Conservation (phyloP, 2,329 filamentous ascomycete species). For the Metarhizium brunneum region DNA sequence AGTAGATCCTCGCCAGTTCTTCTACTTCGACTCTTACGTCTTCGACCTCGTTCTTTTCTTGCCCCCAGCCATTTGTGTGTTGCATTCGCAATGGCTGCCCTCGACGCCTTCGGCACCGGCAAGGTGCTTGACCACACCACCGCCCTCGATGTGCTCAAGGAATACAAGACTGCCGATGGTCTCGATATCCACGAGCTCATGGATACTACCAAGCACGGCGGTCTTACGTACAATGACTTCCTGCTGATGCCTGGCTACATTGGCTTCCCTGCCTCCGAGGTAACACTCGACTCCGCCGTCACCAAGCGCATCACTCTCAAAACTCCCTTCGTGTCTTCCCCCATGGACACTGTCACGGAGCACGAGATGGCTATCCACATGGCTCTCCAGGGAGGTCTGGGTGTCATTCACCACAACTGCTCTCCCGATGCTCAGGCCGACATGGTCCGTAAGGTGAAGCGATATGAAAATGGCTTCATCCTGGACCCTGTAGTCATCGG, state of each 20-base stretch:
- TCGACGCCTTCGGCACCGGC: slow-evolving; percentile 38
- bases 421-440: slow-evolving; percentile 94
- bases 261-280: slow-evolving; percentile 88
- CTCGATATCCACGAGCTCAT: slow-evolving; percentile 79
- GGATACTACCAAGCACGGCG: slow-evolving; percentile 84
- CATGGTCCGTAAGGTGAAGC: slow-evolving; percentile 99
- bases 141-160: slow-evolving; percentile 71
- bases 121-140: slow-evolving; percentile 63
- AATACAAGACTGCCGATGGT: slow-evolving; percentile 76
- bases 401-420: slow-evolving; percentile 99
- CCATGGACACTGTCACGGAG: slow-evolving; percentile 99
- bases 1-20: slow-evolving; percentile 15
- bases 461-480: slow-evolving; percentile 99
- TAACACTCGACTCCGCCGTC: slow-evolving; percentile 79
- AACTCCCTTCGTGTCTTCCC: slow-evolving; percentile 92
- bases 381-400: slow-evolving; percentile 76
- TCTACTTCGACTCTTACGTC: slow-evolving; percentile 29
- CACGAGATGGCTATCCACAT: slow-evolving; percentile 99
- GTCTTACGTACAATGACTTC: slow-evolving; percentile 98
- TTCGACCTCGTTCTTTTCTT: slow-evolving; percentile 12
- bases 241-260: slow-evolving; percentile 94
- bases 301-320: slow-evolving; percentile 95
- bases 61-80: slow-evolving; percentile 14
- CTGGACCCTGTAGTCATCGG: slow-evolving; percentile 88
- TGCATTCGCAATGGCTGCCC: slow-evolving; percentile 50